These are phyloP conservation scores for Funneliformis geosporum DNA, from an alignment of 192 early-diverging fungal genomes.

Conservation along the genomic window DNA sequence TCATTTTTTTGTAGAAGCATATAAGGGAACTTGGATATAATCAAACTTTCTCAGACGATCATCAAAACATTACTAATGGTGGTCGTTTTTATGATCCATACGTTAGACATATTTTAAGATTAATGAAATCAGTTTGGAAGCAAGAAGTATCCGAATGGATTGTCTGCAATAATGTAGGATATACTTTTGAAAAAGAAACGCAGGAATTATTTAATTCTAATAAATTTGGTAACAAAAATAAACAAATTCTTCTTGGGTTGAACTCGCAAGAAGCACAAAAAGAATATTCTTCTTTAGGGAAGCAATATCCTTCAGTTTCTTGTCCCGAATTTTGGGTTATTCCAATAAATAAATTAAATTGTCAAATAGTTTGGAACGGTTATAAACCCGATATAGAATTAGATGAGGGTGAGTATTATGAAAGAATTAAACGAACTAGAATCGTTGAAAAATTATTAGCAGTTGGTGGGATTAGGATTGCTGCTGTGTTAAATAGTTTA, in stretches of 20 bases:
- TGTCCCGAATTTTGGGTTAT: slow-evolving; percentile 46
- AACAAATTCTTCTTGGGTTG: background rate
- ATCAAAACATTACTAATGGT: background rate
- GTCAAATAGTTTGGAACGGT: slow-evolving; percentile 41
- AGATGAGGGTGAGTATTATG: slow-evolving; percentile 39
- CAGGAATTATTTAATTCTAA: background rate
- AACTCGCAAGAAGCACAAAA: background rate
- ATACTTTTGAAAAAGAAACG: background rate
- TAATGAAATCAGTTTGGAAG: slow-evolving; percentile 11
- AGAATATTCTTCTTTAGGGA: slow-evolving; percentile 12
- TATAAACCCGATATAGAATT: slow-evolving; percentile 42
- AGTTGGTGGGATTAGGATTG: slow-evolving; percentile 45
- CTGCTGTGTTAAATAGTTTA: slow-evolving; percentile 42
- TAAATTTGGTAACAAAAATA: background rate
- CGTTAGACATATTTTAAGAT: background rate
- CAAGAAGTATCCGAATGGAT: slow-evolving; percentile 1
- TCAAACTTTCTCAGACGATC: background rate
- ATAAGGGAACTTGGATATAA: slow-evolving; percentile 17
- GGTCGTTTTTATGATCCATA: slow-evolving; percentile 9
- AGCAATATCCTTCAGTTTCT: slow-evolving; percentile 27
- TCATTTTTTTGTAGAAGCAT: slow-evolving; percentile 11
- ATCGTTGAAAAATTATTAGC: slow-evolving; percentile 44
- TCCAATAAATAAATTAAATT: slow-evolving; percentile 42
- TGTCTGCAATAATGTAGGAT: background rate
- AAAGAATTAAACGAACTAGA: slow-evolving; percentile 29